A percentile compares a stretch with the other conserved stretches of the same genome.
Conservation (phyloP, 768 basidiomycete species). For the Xerocomellus amylosporus region DNA sequence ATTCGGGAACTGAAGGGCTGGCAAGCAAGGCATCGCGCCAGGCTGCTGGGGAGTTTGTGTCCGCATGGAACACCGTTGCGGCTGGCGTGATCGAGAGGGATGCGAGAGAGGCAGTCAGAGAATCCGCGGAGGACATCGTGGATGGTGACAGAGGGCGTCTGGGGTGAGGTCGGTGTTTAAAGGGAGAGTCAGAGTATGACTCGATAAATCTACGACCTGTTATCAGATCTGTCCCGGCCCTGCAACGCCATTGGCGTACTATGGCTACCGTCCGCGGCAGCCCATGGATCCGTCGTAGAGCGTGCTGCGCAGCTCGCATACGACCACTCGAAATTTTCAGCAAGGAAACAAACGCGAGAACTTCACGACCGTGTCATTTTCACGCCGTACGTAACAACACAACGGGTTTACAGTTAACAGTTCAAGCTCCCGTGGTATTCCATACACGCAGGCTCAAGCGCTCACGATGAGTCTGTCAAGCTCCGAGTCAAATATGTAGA, state of each 20-base stretch:
- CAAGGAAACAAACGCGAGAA: conserved; percentile 10
- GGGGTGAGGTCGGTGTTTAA: conserved; percentile 12
- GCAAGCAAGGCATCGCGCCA: conserved; percentile 75
- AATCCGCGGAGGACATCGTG: conserved; percentile 37
- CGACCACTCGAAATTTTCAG: conserved; percentile 12
- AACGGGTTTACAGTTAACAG: too few relatives aligned
- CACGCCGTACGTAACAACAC: conserved; percentile 14
- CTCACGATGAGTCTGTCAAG: too few relatives aligned
- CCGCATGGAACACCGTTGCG: conserved; percentile 52
- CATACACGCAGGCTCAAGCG: too few relatives aligned
- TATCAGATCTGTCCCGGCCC: conserved; percentile 21
- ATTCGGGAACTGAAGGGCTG: conserved; percentile 46
- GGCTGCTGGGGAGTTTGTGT: conserved; percentile 64
- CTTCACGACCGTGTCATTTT: conserved; percentile 17
- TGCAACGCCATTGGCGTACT: conserved; percentile 9
- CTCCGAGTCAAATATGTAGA: too few relatives aligned
- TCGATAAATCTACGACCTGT: conserved; percentile 17
- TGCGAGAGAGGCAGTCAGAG: conserved; percentile 42
- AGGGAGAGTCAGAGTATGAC: conserved; percentile 23
- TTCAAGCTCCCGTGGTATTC: too few relatives aligned
- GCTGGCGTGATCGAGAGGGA: conserved; percentile 54
- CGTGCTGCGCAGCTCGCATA: conserved; percentile 29
- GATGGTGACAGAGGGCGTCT: conserved; percentile 11
- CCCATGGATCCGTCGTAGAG: conserved; percentile 25
- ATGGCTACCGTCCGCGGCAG: conserved; percentile 14